Evolutionary conservation across 495 filamentous ascomycete species (phyloP).

Genomic region (Trichoderma erinaceum): DNA sequence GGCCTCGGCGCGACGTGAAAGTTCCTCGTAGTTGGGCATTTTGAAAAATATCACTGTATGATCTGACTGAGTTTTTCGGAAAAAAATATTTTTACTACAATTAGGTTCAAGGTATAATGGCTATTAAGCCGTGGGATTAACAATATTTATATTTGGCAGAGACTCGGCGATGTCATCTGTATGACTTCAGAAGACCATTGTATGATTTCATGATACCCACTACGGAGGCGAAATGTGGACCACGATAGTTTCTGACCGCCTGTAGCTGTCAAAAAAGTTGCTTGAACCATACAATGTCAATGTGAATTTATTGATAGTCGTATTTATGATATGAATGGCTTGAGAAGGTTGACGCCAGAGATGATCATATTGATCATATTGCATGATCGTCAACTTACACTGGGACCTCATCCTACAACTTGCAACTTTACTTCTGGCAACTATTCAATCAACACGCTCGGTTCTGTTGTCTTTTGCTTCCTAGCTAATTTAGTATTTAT

Average conservation of each 20-base stretch:
- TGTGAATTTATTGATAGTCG: too few relatives aligned
- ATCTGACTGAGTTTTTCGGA: background rate
- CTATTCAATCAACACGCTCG: too few relatives aligned
- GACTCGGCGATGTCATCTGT: conserved; percentile 2
- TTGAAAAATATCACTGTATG: background rate
- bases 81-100: too few relatives aligned
- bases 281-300: too few relatives aligned
- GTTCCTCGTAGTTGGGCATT: conserved; percentile 19
- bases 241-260: background rate
- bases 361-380: too few relatives aligned
- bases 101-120: background rate
- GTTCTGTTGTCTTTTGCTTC: too few relatives aligned
- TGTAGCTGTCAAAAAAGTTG: background rate
- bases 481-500: too few relatives aligned
- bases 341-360: too few relatives aligned
- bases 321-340: too few relatives aligned
- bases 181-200: conserved; percentile 6
- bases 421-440: too few relatives aligned
- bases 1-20: conserved; percentile 42
- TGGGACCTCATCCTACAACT: too few relatives aligned
- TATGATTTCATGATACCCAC: conserved; percentile 15
- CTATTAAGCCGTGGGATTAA: background rate
- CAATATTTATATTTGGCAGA: background rate
- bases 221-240: background rate
- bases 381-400: too few relatives aligned